Base-by-base conservation (phyloP, 352 stramenopile species). In the Globisporangium abappressorium region DNA sequence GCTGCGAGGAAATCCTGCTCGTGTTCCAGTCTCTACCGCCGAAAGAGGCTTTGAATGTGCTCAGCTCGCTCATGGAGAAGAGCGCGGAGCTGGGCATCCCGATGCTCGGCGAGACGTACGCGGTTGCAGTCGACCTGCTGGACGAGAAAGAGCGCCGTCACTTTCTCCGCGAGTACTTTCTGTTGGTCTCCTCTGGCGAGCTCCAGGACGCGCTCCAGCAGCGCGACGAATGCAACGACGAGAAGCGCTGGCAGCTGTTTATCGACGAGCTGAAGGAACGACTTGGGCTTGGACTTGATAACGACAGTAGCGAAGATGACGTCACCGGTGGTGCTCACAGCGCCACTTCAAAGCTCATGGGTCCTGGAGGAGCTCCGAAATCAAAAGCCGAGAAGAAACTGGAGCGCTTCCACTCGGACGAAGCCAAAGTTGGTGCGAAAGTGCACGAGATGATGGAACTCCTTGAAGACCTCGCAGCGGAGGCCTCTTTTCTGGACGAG, bases 101-200 rank as follows among this genome's bases (percentile, higher is more conserved):
- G 0, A 66, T 73, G 15, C 62, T 90, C 0, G 73, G 72, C 0
- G 80, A 89, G 38, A 59, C 71, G 57, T 72, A 84, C 26, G 84
- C 84, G 0, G 62, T 71, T 5, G 80, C 66, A 3, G 76, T 87
- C 18, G 82, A 88, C 14, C 55, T 81, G 22, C 74, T 90, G 47
- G 62, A 73, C 3, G 74, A 79, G 26, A 73, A 72, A 34, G 72
- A 89, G 20, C 69, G 80, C 47, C 69, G 76, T 11, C 15, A 57
- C 11, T 92, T 92, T 34, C 65, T 90, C 28, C 73, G 72, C 26
- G 80, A 92, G 53, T 92, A 84, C 41, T 85, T 90, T n/a, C 73
- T 80, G 28, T 76, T 86, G 33, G 70, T 92, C 14, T 71, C 70
- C 0, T 72, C 63, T 1, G 71, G 71, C 5, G 84, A 92, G 28